Evolutionary conservation across 208 protist species (phyloP), one percentile per base, ranked within the genome.

Genomic region (Trypanosoma melophagium): DNA sequence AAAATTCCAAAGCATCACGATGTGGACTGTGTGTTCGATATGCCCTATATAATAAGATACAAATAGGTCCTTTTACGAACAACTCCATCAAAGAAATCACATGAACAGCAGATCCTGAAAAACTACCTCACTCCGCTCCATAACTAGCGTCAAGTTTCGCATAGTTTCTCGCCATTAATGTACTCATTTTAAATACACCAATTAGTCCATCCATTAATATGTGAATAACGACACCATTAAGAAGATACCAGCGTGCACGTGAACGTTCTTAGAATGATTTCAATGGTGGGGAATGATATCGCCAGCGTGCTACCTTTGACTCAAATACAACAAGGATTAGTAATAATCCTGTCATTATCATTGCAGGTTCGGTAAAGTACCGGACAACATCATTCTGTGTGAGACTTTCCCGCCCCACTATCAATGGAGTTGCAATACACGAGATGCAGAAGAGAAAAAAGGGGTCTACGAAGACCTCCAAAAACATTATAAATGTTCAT

Each of bases 221-320:
- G 69, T 89, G 84, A 41, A 89, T 86, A 28, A 90, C 77, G 40
- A 89, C 55, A 41, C 81, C 87, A 72, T 90, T 93, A 21, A 87
- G 74, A 54, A 93, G 68, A 70, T 93, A 93, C 87, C 87, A 93
- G 47, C 84, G 74, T 2, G 81, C 83, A 16, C 79, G 84, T 2
- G 71, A 71, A 22, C 87, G 81, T 71, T 93, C 82, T 25, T 63
- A 72, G 51, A 74, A 81, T 7, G 76, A 54, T 31, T 13, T 17
- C 21, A 65, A 42, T 13, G 60, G 44, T 24, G 24, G 25, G 13
- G 60, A 56, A 54, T 44, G 45, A 35, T 31, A 42, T 35, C 60
- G 19, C 49, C 60, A 45, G 14, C 49, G 31, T 9, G 25, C 60
- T 55, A 65, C 24, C n/a, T 56, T 54, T 19, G 49, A 3, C 21